Conservation (phyloP, 2,329 filamentous ascomycete genomes). For the Triangularia setosa region DNA sequence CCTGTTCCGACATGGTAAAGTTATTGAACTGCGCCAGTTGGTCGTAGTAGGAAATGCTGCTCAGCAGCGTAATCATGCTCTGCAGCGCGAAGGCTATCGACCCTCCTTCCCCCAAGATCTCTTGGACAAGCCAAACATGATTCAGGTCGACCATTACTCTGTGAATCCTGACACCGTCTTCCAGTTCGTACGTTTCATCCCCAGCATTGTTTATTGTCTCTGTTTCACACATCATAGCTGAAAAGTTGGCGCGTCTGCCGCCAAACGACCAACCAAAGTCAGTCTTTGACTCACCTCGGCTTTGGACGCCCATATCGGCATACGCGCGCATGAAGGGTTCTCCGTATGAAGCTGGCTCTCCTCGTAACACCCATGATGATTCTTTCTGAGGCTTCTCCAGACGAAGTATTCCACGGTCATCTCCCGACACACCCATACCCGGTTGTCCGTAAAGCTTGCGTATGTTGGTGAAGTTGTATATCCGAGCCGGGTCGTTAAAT, state of each 20-base stretch:
- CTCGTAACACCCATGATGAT: too few relatives aligned
- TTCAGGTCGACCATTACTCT: background rate
- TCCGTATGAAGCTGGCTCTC: too few relatives aligned
- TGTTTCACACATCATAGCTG: too few relatives aligned
- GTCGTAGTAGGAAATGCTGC: slow-evolving; percentile 8
- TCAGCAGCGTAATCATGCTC: slow-evolving; percentile 2
- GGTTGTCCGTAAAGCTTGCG: background rate
- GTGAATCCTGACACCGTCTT: too few relatives aligned
- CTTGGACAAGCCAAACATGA: slow-evolving; percentile 8
- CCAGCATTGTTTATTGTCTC: too few relatives aligned
- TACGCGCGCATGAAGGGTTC: too few relatives aligned
- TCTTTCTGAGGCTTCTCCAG: background rate
- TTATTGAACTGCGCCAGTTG: slow-evolving; percentile 1
- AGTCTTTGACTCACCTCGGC: too few relatives aligned
- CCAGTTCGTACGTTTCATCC: too few relatives aligned
- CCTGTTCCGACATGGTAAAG: background rate
- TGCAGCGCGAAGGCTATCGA: slow-evolving; percentile 11
- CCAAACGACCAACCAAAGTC: too few relatives aligned
- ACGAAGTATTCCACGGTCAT: background rate
- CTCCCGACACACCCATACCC: background rate
- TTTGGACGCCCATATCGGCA: too few relatives aligned
- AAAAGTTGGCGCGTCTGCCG: too few relatives aligned
- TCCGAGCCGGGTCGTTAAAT: background rate
- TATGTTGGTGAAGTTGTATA: background rate
- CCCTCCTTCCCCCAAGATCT: background rate